These are phyloP conservation scores for Sclerotinia nivalis DNA, from an alignment of 2,329 filamentous ascomycete genomes.

Conservation along the genomic window DNA sequence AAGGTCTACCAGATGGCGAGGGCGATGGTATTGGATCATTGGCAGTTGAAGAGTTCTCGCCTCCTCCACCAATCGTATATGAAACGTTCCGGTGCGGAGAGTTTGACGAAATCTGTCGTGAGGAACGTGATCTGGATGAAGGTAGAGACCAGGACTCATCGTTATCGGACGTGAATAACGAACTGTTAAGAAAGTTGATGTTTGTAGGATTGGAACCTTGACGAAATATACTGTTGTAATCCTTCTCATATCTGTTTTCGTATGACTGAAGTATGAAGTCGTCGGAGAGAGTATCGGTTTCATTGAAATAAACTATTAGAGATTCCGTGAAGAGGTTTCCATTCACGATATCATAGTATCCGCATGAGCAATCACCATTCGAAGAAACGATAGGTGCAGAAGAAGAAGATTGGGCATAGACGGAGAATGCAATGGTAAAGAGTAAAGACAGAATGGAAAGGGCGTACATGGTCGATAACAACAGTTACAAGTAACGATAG, in stretches of 20 bases:
- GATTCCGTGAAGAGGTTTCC: slow-evolving; percentile 49
- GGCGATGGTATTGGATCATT: neutral
- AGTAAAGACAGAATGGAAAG: slow-evolving; percentile 14
- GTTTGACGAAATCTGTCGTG: neutral
- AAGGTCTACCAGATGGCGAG: neutral
- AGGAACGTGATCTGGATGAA: neutral
- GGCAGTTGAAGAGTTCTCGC: neutral
- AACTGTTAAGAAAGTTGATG: slow-evolving; percentile 41
- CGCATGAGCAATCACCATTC: slow-evolving; percentile 46
- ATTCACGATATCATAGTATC: slow-evolving; percentile 46
- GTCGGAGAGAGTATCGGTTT: slow-evolving; percentile 43
- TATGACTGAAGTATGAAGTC: slow-evolving; percentile 46
- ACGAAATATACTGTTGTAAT: slow-evolving; percentile 49
- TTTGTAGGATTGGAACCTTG: slow-evolving; percentile 47
- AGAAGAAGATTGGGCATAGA: slow-evolving; percentile 4
- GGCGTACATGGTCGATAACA: neutral
- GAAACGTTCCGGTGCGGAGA: neutral
- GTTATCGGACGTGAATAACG: neutral
- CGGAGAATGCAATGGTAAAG: neutral
- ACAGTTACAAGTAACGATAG: neutral
- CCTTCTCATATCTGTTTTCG: slow-evolving; percentile 48
- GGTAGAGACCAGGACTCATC: neutral
- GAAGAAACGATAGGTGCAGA: slow-evolving; percentile 5
- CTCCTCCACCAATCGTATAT: too few species aligned
- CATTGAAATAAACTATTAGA: slow-evolving; percentile 53